Base-by-base conservation (phyloP, 164 flowering plant species). In the Stephania yunnanensis region DNA sequence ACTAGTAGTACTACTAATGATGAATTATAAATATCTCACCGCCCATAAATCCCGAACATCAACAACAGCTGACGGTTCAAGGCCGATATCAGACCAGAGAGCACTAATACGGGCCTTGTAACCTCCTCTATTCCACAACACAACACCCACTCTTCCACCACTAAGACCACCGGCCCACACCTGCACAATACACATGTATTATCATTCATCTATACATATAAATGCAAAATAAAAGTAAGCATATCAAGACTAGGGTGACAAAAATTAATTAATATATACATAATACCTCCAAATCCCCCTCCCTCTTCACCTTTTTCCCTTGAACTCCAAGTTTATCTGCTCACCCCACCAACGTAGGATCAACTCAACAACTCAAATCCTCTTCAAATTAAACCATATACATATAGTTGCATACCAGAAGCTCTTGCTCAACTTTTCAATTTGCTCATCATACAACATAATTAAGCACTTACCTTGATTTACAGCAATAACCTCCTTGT, bases 121-220 rank as follows among this genome's bases (percentile, higher is more conserved):
- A 46, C 89, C 52, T 77, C 91, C 87, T 80, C 92, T 87, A 74
- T 92, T 92, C 91, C 88, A 88, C 22, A 90, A 71, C 31, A 87
- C 80, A 17, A 88, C 79, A 6, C 86, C 90, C 10, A 86, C 83
- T 78, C 82, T 87, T 17, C 79, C 73, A 2, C 75, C 73, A 58
- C 76, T 82, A 0, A 92, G 81, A 64, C 87, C 86, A 25, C 97
- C 95, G n/a, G 90, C 91, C 97, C 97, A 92, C 7, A 92, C 87
- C 92, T 91, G 75, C 79, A 80, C 22, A 15, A 48, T 46, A 4
- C 63, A 55, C 4, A 55, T 55, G 13, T 55, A 10, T 10, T 10
- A 10, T 10, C 10, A 55, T 10, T 55, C 63, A 4, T 55, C 63
- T 55, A 10, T 3, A 2, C 17, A 55, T 55, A 25, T 25, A 25